phyloP scores from a whole-genome alignment of 306 rosid species.

The Dryas octopetala region DNA sequence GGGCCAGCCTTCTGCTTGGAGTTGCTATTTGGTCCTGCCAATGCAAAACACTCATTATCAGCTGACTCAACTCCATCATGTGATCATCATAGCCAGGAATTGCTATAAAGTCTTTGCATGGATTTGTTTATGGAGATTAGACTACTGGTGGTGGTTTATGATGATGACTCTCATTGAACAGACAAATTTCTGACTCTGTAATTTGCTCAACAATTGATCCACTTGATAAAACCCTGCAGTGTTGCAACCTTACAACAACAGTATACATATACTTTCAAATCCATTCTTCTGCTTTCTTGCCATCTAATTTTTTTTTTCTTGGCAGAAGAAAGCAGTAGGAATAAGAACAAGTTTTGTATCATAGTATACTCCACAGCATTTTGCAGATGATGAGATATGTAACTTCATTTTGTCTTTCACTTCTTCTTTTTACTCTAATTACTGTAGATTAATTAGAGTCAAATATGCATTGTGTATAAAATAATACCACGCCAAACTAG shows the following conservation, averaged over 20 bases:
- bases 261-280: neutral
- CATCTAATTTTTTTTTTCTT: slow-evolving; percentile 32
- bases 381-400: neutral
- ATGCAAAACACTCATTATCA: slow-evolving; percentile 47
- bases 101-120: slow-evolving; percentile 1
- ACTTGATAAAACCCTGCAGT: slow-evolving; percentile 10
- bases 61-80: slow-evolving; percentile 24
- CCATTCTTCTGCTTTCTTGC: slow-evolving; percentile 7
- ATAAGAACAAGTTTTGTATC: slow-evolving; percentile 36
- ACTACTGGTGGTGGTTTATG: neutral
- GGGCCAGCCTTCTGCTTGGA: slow-evolving; percentile 88
- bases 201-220: slow-evolving; percentile 4
- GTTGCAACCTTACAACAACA: neutral
- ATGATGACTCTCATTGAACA: neutral
- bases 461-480: neutral
- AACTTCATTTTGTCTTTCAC: neutral
- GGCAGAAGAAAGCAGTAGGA: slow-evolving; percentile 41
- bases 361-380: slow-evolving; percentile 7
- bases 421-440: neutral
- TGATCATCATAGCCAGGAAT: slow-evolving; percentile 5
- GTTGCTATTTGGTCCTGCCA: slow-evolving; percentile 87
- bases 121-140: slow-evolving; percentile 6
- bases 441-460: neutral
- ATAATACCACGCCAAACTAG: no score
- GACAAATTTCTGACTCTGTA: neutral